phyloP scores from a whole-genome alignment of 2,329 filamentous ascomycete genomes.

The Capronia americana region DNA sequence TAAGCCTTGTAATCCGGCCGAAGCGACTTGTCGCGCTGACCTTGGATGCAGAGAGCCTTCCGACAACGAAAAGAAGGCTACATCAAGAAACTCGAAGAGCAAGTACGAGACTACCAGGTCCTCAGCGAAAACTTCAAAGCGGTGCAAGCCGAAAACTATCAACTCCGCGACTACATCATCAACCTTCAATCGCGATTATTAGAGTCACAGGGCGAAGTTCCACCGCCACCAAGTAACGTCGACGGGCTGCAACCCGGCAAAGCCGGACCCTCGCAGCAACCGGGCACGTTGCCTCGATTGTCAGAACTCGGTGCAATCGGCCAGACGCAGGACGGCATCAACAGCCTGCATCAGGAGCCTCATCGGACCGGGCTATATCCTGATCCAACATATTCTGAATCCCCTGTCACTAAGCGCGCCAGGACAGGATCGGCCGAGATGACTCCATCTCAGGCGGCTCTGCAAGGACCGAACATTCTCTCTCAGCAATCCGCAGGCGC shows the following conservation, averaged over 20 bases:
- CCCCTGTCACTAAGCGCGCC: constrained; percentile 30
- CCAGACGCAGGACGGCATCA: constrained; percentile 27
- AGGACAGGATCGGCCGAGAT: constrained; percentile 35
- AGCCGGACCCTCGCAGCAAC: constrained; percentile 30
- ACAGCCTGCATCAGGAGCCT: constrained; percentile 29
- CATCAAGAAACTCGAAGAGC: constrained; percentile 95
- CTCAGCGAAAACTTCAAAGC: constrained; percentile 79
- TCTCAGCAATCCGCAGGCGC: constrained; percentile 29
- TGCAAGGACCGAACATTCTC: constrained; percentile 36
- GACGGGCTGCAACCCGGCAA: constrained; percentile 40
- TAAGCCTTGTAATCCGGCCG: constrained; percentile 50
- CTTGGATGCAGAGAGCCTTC: constrained; percentile 76
- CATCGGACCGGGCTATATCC: constrained; percentile 32
- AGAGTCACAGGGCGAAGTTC: constrained; percentile 81
- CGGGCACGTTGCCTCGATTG: constrained; percentile 34
- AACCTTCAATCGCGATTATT: constrained; percentile 85
- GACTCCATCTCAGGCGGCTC: constrained; percentile 35
- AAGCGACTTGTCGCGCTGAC: neutral
- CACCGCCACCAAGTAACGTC: constrained; percentile 50
- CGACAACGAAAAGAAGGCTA: constrained; percentile 97
- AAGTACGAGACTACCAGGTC: constrained; percentile 79
- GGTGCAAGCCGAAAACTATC: constrained; percentile 88
- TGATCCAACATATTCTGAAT: constrained; percentile 35
- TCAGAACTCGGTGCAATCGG: constrained; percentile 34
- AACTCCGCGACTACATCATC: constrained; percentile 89